Conservation (phyloP, 768 basidiomycete genomes). For the Chalciporus pseudorubinellus region DNA sequence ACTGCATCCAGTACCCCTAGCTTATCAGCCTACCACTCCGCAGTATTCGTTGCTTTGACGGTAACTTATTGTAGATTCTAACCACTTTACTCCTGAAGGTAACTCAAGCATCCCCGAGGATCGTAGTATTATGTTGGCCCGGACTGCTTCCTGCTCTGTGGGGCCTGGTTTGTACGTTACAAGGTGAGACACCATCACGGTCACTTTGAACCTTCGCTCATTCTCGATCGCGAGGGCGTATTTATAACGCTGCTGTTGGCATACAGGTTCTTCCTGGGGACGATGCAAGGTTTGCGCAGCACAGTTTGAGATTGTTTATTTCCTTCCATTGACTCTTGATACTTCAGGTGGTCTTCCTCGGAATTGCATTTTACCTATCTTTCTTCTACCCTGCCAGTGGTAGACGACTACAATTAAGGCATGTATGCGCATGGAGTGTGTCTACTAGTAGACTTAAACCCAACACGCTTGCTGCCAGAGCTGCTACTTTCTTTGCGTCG, state of each 20-base stretch:
- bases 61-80: conserved; percentile 49
- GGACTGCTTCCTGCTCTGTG: conserved; percentile 58
- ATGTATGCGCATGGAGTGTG: neutral
- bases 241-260: conserved; percentile 47
- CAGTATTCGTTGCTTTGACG: conserved; percentile 36
- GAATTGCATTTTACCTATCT: conserved; percentile 56
- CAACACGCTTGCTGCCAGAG: conserved; percentile 21
- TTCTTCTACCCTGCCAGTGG: conserved; percentile 46
- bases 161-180: conserved; percentile 60
- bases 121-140: conserved; percentile 39
- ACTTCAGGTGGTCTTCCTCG: conserved; percentile 54
- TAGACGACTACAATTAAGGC: conserved; percentile 25
- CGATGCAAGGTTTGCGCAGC: conserved; percentile 51
- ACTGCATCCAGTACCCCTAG: conserved; percentile 3
- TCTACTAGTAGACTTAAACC: conserved; percentile 4
- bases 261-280: conserved; percentile 49
- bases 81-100: conserved; percentile 58
- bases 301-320: neutral
- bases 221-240: conserved; percentile 36
- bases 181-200: conserved; percentile 41
- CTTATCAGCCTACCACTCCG: neutral
- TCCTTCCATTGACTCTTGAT: conserved; percentile 1
- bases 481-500: conserved; percentile 39
- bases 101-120: neutral
- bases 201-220: neutral